phyloP scores from a whole-genome alignment of 148 eudicot genomes.

The Diospyros lotus region DNA sequence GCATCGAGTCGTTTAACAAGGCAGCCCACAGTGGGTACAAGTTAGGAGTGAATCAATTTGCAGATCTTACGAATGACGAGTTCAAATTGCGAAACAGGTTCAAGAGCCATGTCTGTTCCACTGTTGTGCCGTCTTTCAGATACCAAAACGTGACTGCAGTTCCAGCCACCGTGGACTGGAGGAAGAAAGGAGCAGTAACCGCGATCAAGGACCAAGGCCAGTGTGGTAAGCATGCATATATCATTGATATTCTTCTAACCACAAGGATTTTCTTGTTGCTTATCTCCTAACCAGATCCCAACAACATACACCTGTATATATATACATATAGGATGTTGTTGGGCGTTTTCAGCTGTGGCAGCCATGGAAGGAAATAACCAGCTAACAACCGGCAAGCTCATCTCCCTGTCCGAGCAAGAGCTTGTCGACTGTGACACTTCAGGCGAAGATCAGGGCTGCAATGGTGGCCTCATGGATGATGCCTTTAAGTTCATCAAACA shows the following conservation, averaged over 20 bases:
- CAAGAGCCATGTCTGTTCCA: background rate
- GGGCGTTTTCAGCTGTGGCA: constrained; percentile 7
- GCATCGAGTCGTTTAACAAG: background rate
- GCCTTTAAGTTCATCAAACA: background rate
- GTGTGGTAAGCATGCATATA: constrained; percentile 6
- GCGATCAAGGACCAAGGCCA: constrained; percentile 13
- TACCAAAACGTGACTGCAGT: constrained; percentile 12
- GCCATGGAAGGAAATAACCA: constrained; percentile 2
- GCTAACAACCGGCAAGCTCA: background rate
- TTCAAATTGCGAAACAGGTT: background rate
- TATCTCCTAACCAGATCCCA: background rate
- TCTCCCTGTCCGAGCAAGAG: constrained; percentile 5
- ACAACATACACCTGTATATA: too few species aligned
- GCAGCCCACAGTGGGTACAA: background rate
- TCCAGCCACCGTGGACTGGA: constrained; percentile 14
- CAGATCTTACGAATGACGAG: background rate
- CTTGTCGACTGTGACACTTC: background rate
- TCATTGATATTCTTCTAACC: background rate
- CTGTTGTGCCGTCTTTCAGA: background rate
- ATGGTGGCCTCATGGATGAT: background rate
- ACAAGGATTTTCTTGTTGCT: background rate
- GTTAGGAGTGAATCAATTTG: background rate
- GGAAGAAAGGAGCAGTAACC: constrained; percentile 7
- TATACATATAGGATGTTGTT: background rate
- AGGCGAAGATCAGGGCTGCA: background rate